A percentile compares a stretch with the other conserved stretches of the same genome.
Evolutionary conservation across 306 rosid species (phyloP).

Genomic region (Medicago truncatula): MtrunA17r5.0-ANR NC_053045.1:58793501-58794000

Average conservation of each 20-base stretch:
- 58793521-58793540: background rate
- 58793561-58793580: background rate
- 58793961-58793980: background rate
- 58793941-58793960: background rate
- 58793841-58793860: background rate
- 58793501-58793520: accelerated
- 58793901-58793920: background rate
- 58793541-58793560: constrained; percentile 27
- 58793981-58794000: too few relatives aligned
- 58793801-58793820: background rate
- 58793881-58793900: background rate
- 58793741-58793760: background rate
- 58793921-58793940: background rate
- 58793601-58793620: too few relatives aligned
- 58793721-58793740: too few relatives aligned
- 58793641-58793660: too few relatives aligned
- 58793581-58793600: too few relatives aligned
- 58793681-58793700: too few relatives aligned
- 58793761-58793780: background rate
- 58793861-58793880: background rate
- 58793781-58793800: background rate
- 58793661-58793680: too few relatives aligned
- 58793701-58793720: too few relatives aligned
- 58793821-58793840: background rate
- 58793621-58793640: too few relatives aligned